phyloP scores from a whole-genome alignment of 1,284 basidiomycete genomes.

The Cutaneotrichosporon arboriforme region DNA sequence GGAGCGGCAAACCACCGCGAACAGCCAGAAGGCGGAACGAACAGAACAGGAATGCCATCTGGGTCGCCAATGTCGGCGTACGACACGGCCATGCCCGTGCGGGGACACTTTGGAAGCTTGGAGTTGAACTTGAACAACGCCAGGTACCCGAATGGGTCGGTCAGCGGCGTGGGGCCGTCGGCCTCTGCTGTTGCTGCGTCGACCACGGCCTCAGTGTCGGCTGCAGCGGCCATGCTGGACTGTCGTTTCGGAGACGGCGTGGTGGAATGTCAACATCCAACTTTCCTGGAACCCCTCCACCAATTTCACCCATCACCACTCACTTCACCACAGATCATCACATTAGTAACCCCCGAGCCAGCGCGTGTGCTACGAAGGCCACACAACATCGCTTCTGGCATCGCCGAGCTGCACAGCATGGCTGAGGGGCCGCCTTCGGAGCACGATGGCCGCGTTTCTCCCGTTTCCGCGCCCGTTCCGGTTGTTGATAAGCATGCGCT shows the following conservation, averaged over 20 bases:
- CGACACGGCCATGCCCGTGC: slow-evolving; percentile 33
- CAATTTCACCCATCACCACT: neutral
- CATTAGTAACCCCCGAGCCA: no score
- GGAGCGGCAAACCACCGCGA: slow-evolving; percentile 42
- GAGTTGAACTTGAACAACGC: slow-evolving; percentile 32
- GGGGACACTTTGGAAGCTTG: slow-evolving; percentile 29
- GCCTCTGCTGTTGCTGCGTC: neutral
- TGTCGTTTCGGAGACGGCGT: neutral
- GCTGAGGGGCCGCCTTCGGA: no score
- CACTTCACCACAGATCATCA: neutral
- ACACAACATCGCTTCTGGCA: no score
- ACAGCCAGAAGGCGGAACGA: slow-evolving; percentile 39
- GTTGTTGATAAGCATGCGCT: neutral
- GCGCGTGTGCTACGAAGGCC: no score
- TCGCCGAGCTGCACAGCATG: no score
- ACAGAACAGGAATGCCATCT: slow-evolving; percentile 35
- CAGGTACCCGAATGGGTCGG: slow-evolving; percentile 35
- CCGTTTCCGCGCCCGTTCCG: no score
- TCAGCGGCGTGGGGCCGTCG: slow-evolving; percentile 20
- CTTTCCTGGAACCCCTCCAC: neutral
- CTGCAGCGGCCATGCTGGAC: neutral
- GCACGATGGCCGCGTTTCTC: no score
- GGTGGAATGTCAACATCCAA: neutral
- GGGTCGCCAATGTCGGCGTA: slow-evolving; percentile 41
- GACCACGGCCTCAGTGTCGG: neutral